Percentiles rank a stretch among this genome's conserved stretches.
Evolutionary conservation across 495 filamentous ascomycete genomes (phyloP).

Genomic region (Patellaria atrata): DNA sequence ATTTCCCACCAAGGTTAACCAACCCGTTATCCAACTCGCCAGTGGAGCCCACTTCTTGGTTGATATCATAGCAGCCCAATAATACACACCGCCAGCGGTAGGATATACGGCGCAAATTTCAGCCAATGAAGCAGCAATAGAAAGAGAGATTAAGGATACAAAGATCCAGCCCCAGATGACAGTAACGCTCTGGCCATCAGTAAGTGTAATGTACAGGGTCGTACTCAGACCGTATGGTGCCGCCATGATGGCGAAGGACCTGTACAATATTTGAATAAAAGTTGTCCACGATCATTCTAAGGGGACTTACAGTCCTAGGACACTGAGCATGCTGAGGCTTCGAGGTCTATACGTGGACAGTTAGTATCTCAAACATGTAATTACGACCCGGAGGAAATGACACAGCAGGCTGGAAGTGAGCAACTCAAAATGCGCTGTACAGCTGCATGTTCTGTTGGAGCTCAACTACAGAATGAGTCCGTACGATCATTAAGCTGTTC

Average conservation of each 20-base stretch:
- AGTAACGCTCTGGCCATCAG: constrained; percentile 48
- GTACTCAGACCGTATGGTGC: constrained; percentile 55
- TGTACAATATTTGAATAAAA: constrained; percentile 20
- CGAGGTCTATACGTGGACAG: too few relatives aligned
- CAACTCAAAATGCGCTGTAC: too few relatives aligned
- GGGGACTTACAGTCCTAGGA: constrained; percentile 21
- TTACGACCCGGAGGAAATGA: too few relatives aligned
- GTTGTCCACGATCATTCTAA: not conserved
- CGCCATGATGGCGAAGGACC: constrained; percentile 43
- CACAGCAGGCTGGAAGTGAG: too few relatives aligned
- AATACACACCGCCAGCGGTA: constrained; percentile 39
- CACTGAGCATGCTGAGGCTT: constrained; percentile 25
- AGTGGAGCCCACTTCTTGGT: constrained; percentile 33
- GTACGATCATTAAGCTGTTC: too few relatives aligned
- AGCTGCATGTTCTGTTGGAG: too few relatives aligned
- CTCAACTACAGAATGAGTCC: too few relatives aligned
- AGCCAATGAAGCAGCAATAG: constrained; percentile 37
- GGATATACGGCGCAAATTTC: constrained; percentile 44
- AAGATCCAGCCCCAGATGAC: constrained; percentile 50
- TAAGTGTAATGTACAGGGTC: constrained; percentile 53
- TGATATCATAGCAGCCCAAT: constrained; percentile 37
- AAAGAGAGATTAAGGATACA: constrained; percentile 36
- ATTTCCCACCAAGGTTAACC: constrained; percentile 38
- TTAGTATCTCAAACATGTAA: too few relatives aligned
- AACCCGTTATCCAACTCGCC: constrained; percentile 34